A percentile compares a stretch with the other conserved stretches of the same genome.
Conservation (phyloP, 164 flowering plant genomes). For the Annona cherimola region DNA sequence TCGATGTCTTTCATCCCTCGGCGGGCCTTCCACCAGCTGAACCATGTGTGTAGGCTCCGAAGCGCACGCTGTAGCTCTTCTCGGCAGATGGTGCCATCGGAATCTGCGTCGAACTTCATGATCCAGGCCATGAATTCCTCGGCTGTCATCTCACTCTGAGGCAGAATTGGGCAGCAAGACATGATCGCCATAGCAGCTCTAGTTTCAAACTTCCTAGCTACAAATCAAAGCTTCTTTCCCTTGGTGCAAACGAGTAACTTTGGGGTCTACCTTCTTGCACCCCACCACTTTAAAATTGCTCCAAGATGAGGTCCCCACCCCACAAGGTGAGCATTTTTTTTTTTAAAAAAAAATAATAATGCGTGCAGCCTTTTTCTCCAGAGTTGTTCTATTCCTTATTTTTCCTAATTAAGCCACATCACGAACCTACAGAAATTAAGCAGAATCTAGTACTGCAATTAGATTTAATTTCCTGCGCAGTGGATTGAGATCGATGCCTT, state of each 20-base stretch:
- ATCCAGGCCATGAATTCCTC: conserved; percentile 13
- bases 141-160: conserved; percentile 8
- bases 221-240: not conserved
- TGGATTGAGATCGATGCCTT: too few species aligned
- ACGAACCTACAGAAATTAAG: too few species aligned
- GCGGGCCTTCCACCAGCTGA: conserved; percentile 11
- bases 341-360: too few species aligned
- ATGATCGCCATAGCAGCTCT: conserved; percentile 9
- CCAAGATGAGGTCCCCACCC: not conserved
- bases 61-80: conserved; percentile 9
- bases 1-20: conserved; percentile 11
- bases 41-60: conserved; percentile 9
- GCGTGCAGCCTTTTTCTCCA: too few species aligned
- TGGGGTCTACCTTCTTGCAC: not conserved
- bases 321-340: too few species aligned
- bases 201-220: not conserved
- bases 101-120: conserved; percentile 11
- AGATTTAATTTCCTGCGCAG: too few species aligned
- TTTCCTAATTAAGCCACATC: too few species aligned
- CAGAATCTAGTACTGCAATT: too few species aligned
- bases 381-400: too few species aligned
- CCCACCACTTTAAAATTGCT: not conserved
- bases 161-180: conserved; percentile 5
- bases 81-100: conserved; percentile 4
- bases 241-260: not conserved